Evolutionary conservation across 306 rosid species (phyloP).

Genomic region (Inga laurina): DNA sequence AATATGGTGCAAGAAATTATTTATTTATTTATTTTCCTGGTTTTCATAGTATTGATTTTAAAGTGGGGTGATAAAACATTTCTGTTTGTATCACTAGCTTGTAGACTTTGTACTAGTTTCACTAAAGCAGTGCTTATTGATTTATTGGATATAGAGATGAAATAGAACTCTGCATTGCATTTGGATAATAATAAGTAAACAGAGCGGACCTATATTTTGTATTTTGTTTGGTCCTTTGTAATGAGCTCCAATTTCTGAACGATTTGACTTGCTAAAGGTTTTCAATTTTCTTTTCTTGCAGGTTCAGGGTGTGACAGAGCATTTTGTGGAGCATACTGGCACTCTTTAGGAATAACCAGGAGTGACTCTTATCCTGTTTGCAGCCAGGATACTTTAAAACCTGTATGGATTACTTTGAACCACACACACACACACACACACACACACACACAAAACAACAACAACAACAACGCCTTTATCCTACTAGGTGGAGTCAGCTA

Average conservation of each 20-base stretch:
- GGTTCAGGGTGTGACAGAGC: slow-evolving; percentile 90
- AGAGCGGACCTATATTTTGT: neutral
- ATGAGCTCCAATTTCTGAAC: slow-evolving; percentile 11
- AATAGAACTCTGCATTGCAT: neutral
- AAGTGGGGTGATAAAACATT: slow-evolving; percentile 1
- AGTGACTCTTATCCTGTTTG: slow-evolving; percentile 57
- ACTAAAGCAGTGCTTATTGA: neutral
- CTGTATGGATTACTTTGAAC: slow-evolving; percentile 49
- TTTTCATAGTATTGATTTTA: slow-evolving; percentile 7
- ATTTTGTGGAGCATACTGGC: slow-evolving; percentile 91
- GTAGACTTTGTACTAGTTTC: neutral
- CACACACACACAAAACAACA: no score
- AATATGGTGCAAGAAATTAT: slow-evolving; percentile 20
- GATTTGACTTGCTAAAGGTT: slow-evolving; percentile 2
- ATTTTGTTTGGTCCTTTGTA: slow-evolving; percentile 3
- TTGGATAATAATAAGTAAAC: slow-evolving; percentile 7
- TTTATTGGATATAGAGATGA: neutral
- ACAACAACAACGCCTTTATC: no score
- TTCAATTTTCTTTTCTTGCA: slow-evolving; percentile 35
- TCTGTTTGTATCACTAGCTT: slow-evolving; percentile 6
- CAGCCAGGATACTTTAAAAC: slow-evolving; percentile 64
- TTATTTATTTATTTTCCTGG: neutral
- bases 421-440: neutral
- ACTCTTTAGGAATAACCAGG: slow-evolving; percentile 51
- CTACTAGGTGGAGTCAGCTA: no score